Evolutionary conservation across 2,329 filamentous ascomycete species (phyloP).

Genomic region (Colletotrichum plurivorum): DNA sequence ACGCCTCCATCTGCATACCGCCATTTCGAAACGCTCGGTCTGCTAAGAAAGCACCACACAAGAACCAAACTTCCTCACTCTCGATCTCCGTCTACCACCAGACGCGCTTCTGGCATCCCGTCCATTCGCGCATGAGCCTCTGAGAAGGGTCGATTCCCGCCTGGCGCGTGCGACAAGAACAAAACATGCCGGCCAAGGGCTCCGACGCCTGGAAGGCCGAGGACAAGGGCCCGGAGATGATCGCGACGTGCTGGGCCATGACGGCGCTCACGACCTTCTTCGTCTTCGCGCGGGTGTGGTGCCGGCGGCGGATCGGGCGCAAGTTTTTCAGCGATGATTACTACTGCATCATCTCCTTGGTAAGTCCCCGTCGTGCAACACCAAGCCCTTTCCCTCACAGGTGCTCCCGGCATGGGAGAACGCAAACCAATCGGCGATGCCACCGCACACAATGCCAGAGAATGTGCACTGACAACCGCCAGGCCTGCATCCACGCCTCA

Average conservation of each 20-base stretch:
- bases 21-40: no score
- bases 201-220: conserved; percentile 9
- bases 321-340: conserved; percentile 13
- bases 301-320: neutral
- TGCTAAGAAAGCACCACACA: no score
- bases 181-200: conserved; percentile 6
- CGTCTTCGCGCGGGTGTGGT: conserved; percentile 4
- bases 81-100: neutral
- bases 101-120: neutral
- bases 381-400: no score
- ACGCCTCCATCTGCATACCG: no score
- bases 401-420: no score
- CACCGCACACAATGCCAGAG: neutral
- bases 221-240: conserved; percentile 3
- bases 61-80: no score
- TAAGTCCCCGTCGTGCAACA: neutral
- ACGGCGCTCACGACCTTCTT: conserved; percentile 1
- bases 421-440: neutral
- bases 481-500: conserved; percentile 42
- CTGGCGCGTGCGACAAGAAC: neutral
- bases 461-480: neutral
- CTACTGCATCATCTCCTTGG: conserved; percentile 9
- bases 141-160: neutral
- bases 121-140: neutral
- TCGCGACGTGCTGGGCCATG: conserved; percentile 11